Base-by-base conservation (phyloP, 2,329 filamentous ascomycete genomes). In the Calonectria naviculata region DNA sequence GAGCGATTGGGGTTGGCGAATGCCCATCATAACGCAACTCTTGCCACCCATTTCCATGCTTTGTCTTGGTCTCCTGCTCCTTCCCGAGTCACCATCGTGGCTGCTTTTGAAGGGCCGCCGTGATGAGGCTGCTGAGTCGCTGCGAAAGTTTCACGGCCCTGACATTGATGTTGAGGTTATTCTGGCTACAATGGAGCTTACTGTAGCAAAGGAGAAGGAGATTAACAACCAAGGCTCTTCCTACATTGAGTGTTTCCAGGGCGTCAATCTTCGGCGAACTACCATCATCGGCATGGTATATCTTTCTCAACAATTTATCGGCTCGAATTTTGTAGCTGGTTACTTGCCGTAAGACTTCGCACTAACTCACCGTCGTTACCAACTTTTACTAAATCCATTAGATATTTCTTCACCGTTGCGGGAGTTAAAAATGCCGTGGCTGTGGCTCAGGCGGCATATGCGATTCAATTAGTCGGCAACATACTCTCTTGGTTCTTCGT, bases 41-140 rank as follows among this genome's bases (percentile, higher is more conserved):
- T 67, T 84, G 3, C 85, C 83, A 69, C 82, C 83, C 0, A 74
- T 83, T 0, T 24, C 44, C 4, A 76, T 84, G 5, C 78, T 86
- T 3, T 66, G 85, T n/a, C 64, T 80, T 0, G 76, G 80, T 2
- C 76, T 84, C 1, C 71, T 78, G 19, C 80, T 85, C 49, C 79
- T 85, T 19, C 85, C 85, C 1, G 86, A 87, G 73, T 85, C 83
- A 3, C 86, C 86, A 0, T 85, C 85, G 72, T 87, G 83, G 82
- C 81, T 85, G 6, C 79, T 85, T 6, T 79, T 82, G 15, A 80
- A 82, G 41, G 82, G 80, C 5, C 79, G 80, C 9, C 70, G 77
- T 15, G 78, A 81, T 4, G 81, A 81, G 21, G 85, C 85, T 21
- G 38, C 44, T 13, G 36, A 46, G 9, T 64, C 61, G 7, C n/a